Percentiles rank a stretch among this genome's conserved stretches.
phyloP scores from a whole-genome alignment of 2,329 filamentous ascomycete genomes.

The Aspergillus pseudoterreus region DNA sequence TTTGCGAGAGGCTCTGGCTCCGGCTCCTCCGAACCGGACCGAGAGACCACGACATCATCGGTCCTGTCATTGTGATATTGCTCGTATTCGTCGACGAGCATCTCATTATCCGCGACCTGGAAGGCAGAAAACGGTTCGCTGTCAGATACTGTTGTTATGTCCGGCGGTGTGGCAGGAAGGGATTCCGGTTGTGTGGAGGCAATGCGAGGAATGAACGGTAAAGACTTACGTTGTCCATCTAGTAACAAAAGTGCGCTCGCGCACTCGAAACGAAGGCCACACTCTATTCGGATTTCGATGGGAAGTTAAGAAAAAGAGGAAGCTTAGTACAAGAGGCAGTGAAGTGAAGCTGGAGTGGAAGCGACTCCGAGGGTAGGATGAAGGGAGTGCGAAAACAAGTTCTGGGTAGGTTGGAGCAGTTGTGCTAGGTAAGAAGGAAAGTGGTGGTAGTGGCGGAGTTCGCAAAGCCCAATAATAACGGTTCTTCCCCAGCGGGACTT shows the following conservation, averaged over 20 bases:
- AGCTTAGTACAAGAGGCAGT: conserved; percentile 3
- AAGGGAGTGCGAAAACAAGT: conserved; percentile 7
- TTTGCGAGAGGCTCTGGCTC: conserved; percentile 56
- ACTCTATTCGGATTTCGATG: conserved; percentile 18
- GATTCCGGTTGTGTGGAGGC: background rate
- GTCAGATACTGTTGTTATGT: conserved; percentile 5
- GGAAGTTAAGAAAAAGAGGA: conserved; percentile 1
- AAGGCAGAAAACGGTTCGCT: conserved; percentile 19
- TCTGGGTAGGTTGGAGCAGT: conserved; percentile 22
- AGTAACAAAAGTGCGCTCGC: conserved; percentile 33
- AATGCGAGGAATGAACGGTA: background rate
- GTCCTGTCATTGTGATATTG: conserved; percentile 61
- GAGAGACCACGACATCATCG: conserved; percentile 60
- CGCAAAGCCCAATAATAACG: conserved; percentile 20
- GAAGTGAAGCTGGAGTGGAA: conserved; percentile 7
- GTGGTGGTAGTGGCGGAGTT: conserved; percentile 20
- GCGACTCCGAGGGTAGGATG: conserved; percentile 18
- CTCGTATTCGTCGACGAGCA: conserved; percentile 57
- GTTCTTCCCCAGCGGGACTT: conserved; percentile 14
- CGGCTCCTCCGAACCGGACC: conserved; percentile 56
- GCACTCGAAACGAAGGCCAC: conserved; percentile 24
- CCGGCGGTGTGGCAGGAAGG: background rate
- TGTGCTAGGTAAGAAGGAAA: conserved; percentile 5
- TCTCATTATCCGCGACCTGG: conserved; percentile 57
- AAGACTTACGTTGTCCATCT: conserved; percentile 45